Evolutionary conservation across 208 protist species (phyloP).

Genomic region (Borovskyia barvae): DNA sequence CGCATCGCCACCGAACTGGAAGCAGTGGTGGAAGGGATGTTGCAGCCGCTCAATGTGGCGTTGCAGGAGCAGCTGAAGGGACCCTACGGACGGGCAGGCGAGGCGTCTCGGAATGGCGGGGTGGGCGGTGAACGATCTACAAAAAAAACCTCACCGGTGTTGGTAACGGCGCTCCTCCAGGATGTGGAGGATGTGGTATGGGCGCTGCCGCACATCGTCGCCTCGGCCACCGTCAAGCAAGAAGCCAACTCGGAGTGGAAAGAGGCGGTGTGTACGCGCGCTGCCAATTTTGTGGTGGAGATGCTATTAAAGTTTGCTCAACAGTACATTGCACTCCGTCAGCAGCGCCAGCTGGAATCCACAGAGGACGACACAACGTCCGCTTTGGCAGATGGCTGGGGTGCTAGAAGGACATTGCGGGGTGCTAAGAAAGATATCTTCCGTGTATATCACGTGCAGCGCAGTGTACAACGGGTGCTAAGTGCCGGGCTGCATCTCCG

Average conservation of each 20-base stretch:
- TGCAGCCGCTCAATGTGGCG: conserved; percentile 29
- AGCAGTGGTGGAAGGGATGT: conserved; percentile 34
- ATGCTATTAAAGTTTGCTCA: conserved; percentile 43
- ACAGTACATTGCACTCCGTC: conserved; percentile 48
- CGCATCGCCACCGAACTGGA: conserved; percentile 17
- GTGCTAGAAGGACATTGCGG: not conserved
- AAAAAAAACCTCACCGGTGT: not conserved
- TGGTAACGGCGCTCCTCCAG: conserved; percentile 20
- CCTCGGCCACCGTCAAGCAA: not conserved
- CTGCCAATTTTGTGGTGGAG: conserved; percentile 4
- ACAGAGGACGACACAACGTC: conserved; percentile 11
- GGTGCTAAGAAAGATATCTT: conserved; percentile 34
- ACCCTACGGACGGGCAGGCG: not conserved
- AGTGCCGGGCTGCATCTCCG: conserved; percentile 36
- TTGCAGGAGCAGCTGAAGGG: conserved; percentile 28
- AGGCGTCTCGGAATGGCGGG: not conserved
- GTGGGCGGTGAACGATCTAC: not conserved
- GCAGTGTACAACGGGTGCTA: conserved; percentile 53
- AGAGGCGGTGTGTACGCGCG: conserved; percentile 16
- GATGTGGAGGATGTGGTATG: conserved; percentile 36
- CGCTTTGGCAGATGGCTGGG: not conserved
- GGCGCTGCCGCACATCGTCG: conserved; percentile 9
- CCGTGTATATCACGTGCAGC: conserved; percentile 42
- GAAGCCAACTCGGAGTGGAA: not conserved
- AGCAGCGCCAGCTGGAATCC: conserved; percentile 49